A percentile compares a stretch with the other conserved stretches of the same genome.
phyloP scores from a whole-genome alignment of 495 filamentous ascomycete species.

The Aspergillus sclerotiicarbonarius region DNA sequence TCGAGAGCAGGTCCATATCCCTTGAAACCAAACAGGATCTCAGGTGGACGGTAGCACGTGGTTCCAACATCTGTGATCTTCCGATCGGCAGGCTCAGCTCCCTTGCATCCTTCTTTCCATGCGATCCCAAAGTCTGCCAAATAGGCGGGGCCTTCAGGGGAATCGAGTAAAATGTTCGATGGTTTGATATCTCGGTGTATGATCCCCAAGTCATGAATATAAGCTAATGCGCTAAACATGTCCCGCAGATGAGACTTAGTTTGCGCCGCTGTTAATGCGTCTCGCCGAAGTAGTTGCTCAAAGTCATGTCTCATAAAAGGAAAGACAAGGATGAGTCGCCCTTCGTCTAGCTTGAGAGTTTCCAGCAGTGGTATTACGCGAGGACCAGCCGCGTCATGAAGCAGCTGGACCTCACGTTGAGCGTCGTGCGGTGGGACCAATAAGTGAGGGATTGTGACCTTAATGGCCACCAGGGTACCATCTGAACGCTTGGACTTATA shows the following conservation, averaged over 20 bases:
- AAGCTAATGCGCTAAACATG: conserved; percentile 68
- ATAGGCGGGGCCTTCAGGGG: conserved; percentile 65
- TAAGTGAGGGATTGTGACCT: conserved; percentile 74
- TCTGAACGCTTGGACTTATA: conserved; percentile 56
- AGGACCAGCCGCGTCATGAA: conserved; percentile 48
- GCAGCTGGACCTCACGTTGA: conserved; percentile 70
- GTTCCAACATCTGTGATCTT: conserved; percentile 95
- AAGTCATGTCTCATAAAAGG: conserved; percentile 79
- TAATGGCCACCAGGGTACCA: conserved; percentile 65
- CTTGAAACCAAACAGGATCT: conserved; percentile 81
- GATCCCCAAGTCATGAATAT: conserved; percentile 70
- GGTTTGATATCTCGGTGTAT: conserved; percentile 96
- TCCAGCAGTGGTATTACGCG: conserved; percentile 65
- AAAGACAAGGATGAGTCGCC: conserved; percentile 73
- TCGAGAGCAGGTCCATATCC: conserved; percentile 71
- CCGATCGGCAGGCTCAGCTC: conserved; percentile 58
- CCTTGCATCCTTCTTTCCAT: conserved; percentile 63
- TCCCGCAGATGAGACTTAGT: conserved; percentile 55
- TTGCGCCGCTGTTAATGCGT: conserved; percentile 42
- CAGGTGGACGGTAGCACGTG: conserved; percentile 84
- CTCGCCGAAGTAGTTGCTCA: conserved; percentile 54
- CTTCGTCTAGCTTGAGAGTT: conserved; percentile 69
- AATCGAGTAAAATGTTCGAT: conserved; percentile 75
- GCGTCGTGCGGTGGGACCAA: conserved; percentile 79
- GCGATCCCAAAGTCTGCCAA: conserved; percentile 91